Evolutionary conservation across 805 yeast species (phyloP), one percentile per base, ranked within the genome.

Genomic region (Candida pseudofarinosa): DNA sequence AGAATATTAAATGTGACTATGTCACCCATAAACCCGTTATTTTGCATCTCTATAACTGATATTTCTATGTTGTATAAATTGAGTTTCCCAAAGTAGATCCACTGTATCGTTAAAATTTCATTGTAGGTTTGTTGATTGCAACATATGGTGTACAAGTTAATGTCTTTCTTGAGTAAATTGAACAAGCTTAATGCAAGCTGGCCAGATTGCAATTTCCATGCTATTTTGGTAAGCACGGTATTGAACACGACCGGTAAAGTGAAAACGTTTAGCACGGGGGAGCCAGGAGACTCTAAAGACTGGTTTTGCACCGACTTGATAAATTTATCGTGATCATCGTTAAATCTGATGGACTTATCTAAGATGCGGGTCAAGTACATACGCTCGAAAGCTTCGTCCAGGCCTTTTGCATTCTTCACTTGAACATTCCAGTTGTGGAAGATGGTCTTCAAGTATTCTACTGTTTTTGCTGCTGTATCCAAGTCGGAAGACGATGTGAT

Each of bases 101-200:
- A 69, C 38, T 56, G 53, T 15, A 60, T 51, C 40, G 62, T 57
- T 35, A 70, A 47, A 4, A 70, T 52, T 46, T 69, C 68, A 46
- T 70, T 70, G 47, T 65, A 69, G 2, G 74, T 69, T 15, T 57
- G 63, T 50, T 70, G 74, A 50, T 67, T 66, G 51, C 73, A 67
- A 8, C 58, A 51, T 2, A 63, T 51, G 7, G 69, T 56, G 50
- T 66, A 67, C 18, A 66, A 46, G 12, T 52, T 49, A 30, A 69
- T 44, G 45, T 69, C 66, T 15, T 50, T 55, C 47, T 67, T 67
- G 20, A 66, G 51, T 33, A 50, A 32, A 46, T 70, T 66, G 54
- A 67, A 70, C 33, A 69, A 41, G 1, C 68, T 52, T 37, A 67
- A 47, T 1, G 71, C 63, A 46, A 67, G 51, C 36, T 59, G 61